A percentile compares a stretch with the other conserved stretches of the same genome.
Conservation (phyloP, 2,329 filamentous ascomycete genomes). For the Trichoderma semiorbis region DNA sequence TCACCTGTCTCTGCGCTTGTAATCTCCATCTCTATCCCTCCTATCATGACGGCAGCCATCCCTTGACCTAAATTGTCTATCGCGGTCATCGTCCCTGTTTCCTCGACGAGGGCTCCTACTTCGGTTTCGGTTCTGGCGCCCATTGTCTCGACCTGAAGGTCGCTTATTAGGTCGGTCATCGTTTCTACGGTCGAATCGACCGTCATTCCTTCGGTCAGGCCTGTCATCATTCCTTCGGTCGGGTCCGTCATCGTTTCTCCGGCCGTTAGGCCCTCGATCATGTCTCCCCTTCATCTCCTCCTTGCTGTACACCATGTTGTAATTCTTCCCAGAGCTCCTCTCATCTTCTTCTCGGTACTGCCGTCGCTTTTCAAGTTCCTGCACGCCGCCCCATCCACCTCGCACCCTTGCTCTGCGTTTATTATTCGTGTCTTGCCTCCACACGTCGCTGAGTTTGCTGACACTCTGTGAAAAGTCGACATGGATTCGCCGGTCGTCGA, state of each 20-base stretch:
- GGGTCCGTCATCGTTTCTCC: constrained; percentile 16
- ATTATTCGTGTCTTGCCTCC: constrained; percentile 79
- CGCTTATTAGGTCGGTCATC: background rate
- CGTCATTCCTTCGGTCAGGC: constrained; percentile 17
- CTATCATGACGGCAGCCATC: constrained; percentile 32
- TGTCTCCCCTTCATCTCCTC: constrained; percentile 59
- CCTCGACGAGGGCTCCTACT: constrained; percentile 41
- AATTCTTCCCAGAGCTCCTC: constrained; percentile 46
- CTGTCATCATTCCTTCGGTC: constrained; percentile 21
- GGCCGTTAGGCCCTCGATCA: constrained; percentile 18
- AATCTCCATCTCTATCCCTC: constrained; percentile 14
- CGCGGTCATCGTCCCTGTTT: constrained; percentile 31
- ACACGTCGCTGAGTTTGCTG: constrained; percentile 79
- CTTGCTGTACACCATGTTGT: constrained; percentile 79
- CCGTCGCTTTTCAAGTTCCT: constrained; percentile 80
- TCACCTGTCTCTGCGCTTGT: constrained; percentile 51
- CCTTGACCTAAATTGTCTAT: constrained; percentile 19
- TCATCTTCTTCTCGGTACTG: constrained; percentile 76
- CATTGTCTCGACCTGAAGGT: background rate
- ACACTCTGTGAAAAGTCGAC: constrained; percentile 98
- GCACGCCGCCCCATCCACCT: constrained; percentile 88
- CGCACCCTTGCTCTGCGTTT: constrained; percentile 62
- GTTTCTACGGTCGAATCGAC: constrained; percentile 15
- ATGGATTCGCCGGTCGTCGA: constrained; percentile 95
- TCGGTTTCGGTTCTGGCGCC: constrained; percentile 34